Conservation (phyloP, 257 asterid species). For the Cruciata laevipes region DNA sequence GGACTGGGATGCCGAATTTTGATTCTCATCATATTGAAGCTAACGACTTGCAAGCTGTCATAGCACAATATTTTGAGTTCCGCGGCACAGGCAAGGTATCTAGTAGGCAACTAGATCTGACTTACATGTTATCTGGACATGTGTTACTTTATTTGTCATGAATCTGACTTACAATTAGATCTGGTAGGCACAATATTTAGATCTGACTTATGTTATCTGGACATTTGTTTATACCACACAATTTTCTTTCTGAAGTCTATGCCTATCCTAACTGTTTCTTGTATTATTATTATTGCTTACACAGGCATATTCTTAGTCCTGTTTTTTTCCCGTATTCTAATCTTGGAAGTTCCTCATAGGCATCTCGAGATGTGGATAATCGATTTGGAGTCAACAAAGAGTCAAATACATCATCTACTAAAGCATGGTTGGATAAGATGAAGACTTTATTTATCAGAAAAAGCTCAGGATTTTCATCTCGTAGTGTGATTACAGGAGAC, state of each 20-base stretch:
- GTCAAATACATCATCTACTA: conserved; percentile 58
- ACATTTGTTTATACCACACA: not conserved
- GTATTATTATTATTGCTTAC: not conserved
- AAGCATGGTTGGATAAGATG: conserved; percentile 98
- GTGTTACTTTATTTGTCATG: too few species aligned
- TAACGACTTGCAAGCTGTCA: conserved; percentile 77
- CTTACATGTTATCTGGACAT: not conserved
- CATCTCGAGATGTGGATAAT: conserved; percentile 84
- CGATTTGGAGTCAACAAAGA: conserved; percentile 82
- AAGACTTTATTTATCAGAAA: conserved; percentile 85
- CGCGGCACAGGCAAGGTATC: conserved; percentile 95
- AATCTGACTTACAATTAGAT: too few species aligned
- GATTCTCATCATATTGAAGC: conserved; percentile 86
- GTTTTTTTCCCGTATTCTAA: not conserved
- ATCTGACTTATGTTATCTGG: not conserved
- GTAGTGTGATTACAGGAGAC: conserved; percentile 95
- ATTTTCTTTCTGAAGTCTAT: not conserved
- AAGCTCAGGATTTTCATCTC: conserved; percentile 98
- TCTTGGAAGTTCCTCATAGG: conserved; percentile 31
- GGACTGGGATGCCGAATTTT: conserved; percentile 85
- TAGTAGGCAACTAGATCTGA: not conserved
- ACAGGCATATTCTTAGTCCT: not conserved
- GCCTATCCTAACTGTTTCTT: not conserved
- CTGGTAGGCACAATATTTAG: too few species aligned
- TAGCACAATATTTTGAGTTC: conserved; percentile 70